Percentiles rank a stretch among this genome's conserved stretches.
Conservation (phyloP, 2,329 filamentous ascomycete genomes). For the Claviceps spartinae region DNA sequence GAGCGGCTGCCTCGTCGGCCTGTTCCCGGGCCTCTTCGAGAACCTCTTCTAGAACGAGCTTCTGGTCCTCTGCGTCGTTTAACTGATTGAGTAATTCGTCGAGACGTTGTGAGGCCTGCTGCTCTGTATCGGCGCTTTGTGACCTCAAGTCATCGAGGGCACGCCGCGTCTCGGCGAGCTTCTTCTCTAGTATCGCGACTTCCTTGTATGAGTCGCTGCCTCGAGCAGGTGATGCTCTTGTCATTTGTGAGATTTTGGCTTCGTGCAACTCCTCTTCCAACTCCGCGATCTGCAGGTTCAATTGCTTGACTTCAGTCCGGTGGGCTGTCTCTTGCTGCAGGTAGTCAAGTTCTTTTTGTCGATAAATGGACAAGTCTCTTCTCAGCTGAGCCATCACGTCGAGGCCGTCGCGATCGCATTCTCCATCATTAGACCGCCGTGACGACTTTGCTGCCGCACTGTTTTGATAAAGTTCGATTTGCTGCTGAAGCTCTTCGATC, state of each 20-base stretch:
- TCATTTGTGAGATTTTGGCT: slow-evolving; percentile 39
- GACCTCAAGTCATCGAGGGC: slow-evolving; percentile 41
- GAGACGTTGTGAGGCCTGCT: slow-evolving; percentile 25
- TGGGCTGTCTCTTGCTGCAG: slow-evolving; percentile 52
- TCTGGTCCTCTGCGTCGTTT: slow-evolving; percentile 44
- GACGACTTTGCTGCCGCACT: slow-evolving; percentile 22
- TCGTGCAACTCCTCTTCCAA: slow-evolving; percentile 57
- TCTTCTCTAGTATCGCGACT: slow-evolving; percentile 42
- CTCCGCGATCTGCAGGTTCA: slow-evolving; percentile 52
- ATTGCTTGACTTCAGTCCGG: slow-evolving; percentile 46
- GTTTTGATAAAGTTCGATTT: slow-evolving; percentile 40
- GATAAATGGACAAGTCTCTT: slow-evolving; percentile 47
- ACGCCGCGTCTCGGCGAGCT: slow-evolving; percentile 47
- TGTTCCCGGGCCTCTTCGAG: slow-evolving; percentile 41
- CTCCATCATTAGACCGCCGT: slow-evolving; percentile 20
- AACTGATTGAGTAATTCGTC: slow-evolving; percentile 41
- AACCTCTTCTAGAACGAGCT: slow-evolving; percentile 42
- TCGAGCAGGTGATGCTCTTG: slow-evolving; percentile 31
- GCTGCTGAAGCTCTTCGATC: slow-evolving; percentile 50
- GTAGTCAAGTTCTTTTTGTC: slow-evolving; percentile 52
- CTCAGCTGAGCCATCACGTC: slow-evolving; percentile 47
- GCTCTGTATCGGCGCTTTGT: slow-evolving; percentile 37
- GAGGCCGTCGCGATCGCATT: slow-evolving; percentile 29
- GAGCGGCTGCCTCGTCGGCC: slow-evolving; percentile 31
- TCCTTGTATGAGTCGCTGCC: slow-evolving; percentile 43